phyloP scores from a whole-genome alignment of 306 rosid species.

The Spatholobus suberectus region DNA sequence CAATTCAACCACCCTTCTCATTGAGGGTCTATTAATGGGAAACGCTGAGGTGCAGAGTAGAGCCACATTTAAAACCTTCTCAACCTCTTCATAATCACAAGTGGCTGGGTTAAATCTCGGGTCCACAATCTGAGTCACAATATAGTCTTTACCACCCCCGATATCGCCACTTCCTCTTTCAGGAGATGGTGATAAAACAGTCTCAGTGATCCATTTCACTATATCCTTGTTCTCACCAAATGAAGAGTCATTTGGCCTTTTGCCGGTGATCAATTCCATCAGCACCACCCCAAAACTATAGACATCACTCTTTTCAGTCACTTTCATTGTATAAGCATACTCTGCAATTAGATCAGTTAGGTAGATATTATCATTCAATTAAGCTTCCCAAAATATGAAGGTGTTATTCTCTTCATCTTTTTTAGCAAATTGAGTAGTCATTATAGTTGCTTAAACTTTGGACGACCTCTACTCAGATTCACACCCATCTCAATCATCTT shows the following conservation, averaged over 20 bases:
- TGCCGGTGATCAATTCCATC: constrained; percentile 75
- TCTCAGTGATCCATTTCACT: constrained; percentile 78
- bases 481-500: constrained; percentile 5
- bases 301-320: constrained; percentile 83
- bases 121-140: constrained; percentile 57
- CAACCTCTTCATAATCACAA: constrained; percentile 60
- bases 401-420: neutral
- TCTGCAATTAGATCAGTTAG: constrained; percentile 46
- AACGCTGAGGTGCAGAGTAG: constrained; percentile 68
- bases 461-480: constrained; percentile 20
- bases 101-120: constrained; percentile 53
- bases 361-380: constrained; percentile 14
- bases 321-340: constrained; percentile 71
- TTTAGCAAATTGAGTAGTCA: neutral
- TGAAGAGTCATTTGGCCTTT: constrained; percentile 74
- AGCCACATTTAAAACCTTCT: constrained; percentile 71
- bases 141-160: neutral
- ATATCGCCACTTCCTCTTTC: constrained; percentile 15
- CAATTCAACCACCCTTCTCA: constrained; percentile 81
- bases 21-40: constrained; percentile 79
- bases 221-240: constrained; percentile 79
- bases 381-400: constrained; percentile 12
- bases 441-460: neutral
- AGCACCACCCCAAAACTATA: constrained; percentile 86
- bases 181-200: constrained; percentile 34